phyloP scores from a whole-genome alignment of 805 yeast species.

The Kodamaea hsintzibuensis region DNA sequence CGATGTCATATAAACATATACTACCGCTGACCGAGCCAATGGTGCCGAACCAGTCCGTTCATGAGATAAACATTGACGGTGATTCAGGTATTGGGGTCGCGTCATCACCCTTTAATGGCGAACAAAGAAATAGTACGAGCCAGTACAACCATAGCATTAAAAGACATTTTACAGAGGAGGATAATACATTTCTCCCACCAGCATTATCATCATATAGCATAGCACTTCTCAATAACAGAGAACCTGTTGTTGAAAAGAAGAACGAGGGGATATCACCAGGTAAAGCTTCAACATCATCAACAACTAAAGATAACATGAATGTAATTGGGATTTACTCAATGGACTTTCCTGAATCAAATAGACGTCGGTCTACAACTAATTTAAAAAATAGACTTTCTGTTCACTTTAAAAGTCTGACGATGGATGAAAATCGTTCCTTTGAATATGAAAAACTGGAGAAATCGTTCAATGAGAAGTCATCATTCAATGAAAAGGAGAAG shows the following conservation, averaged over 20 bases:
- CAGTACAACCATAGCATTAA: conserved; percentile 8
- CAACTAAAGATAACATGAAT: conserved; percentile 7
- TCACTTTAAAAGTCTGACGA: conserved; percentile 22
- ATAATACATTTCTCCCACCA: conserved; percentile 57
- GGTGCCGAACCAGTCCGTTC: background rate
- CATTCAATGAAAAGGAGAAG: conserved; percentile 1
- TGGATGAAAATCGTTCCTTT: background rate
- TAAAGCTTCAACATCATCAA: conserved; percentile 4
- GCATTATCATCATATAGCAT: conserved; percentile 59
- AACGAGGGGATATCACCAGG: background rate
- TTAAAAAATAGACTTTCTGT: conserved; percentile 34
- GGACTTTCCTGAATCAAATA: conserved; percentile 29
- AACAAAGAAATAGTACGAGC: background rate
- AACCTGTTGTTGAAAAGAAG: background rate
- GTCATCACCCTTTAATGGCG: conserved; percentile 5
- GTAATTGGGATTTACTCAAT: conserved; percentile 33
- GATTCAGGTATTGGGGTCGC: background rate
- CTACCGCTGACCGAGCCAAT: conserved; percentile 7
- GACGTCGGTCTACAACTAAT: conserved; percentile 11
- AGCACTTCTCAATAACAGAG: conserved; percentile 43
- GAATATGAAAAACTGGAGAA: background rate
- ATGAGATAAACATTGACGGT: background rate
- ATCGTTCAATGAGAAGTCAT: background rate
- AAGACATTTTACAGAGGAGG: conserved; percentile 36
- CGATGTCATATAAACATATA: conserved; percentile 10